phyloP scores from a whole-genome alignment of 1,139 yeast genomes.

The Sugiyamaella grinbergsii region DNA sequence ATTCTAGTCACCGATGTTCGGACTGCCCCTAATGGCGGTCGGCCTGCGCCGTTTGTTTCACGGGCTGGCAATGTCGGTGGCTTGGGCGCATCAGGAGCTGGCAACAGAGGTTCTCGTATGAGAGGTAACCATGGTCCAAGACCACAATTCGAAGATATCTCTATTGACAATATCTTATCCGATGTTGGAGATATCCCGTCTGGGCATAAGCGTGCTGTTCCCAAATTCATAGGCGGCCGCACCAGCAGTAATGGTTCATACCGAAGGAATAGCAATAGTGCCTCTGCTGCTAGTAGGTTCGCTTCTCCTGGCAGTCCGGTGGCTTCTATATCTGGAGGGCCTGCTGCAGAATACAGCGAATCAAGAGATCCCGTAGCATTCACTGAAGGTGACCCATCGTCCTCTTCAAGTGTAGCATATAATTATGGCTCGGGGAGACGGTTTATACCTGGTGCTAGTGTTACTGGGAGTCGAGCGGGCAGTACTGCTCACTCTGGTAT shows the following conservation, averaged over 20 bases:
- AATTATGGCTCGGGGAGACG: slow-evolving; percentile 11
- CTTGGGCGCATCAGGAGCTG: slow-evolving; percentile 6
- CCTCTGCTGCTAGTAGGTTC: slow-evolving; percentile 13
- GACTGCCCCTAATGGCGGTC: slow-evolving; percentile 55
- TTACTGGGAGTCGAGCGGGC: background rate
- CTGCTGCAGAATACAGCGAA: background rate
- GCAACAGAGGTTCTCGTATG: slow-evolving; percentile 20
- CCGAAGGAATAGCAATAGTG: slow-evolving; percentile 5
- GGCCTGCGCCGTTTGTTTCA: slow-evolving; percentile 77
- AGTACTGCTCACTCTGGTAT: background rate
- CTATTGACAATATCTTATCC: slow-evolving; percentile 50
- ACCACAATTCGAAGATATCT: slow-evolving; percentile 34
- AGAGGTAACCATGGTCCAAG: slow-evolving; percentile 15
- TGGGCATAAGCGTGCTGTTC: slow-evolving; percentile 53
- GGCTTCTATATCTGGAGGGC: slow-evolving; percentile 10
- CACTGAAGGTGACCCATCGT: slow-evolving; percentile 8
- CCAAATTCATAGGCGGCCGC: slow-evolving; percentile 19
- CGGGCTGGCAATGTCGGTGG: slow-evolving; percentile 15
- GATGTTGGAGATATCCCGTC: slow-evolving; percentile 86
- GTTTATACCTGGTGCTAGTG: background rate
- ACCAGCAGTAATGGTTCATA: slow-evolving; percentile 1
- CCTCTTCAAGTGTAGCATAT: slow-evolving; percentile 13
- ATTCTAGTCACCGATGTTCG: slow-evolving; percentile 90
- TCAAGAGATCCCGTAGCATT: slow-evolving; percentile 9
- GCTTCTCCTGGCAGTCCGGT: slow-evolving; percentile 18